Base-by-base conservation (phyloP, 345 rosid genomes). In the Salix koriyanagi region DNA sequence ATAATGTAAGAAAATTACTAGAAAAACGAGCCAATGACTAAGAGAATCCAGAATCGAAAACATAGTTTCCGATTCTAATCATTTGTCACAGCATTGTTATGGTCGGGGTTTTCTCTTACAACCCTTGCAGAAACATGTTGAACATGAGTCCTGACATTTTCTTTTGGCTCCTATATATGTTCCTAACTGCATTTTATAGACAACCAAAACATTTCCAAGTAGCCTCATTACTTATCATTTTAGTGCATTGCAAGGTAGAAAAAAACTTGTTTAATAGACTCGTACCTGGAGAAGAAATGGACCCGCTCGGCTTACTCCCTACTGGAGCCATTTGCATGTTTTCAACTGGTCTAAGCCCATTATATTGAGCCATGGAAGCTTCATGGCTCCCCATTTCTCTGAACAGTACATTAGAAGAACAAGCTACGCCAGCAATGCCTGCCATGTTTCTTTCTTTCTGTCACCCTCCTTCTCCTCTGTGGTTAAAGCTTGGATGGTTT, bases 281-380 rank as follows among this genome's bases (percentile, higher is more conserved):
- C 41, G 65, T 81, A 89, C 88, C 85, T 56, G 85, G 72, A 70
- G 65, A 42, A 72, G 83, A 82, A 67, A 79, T 0, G 52, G 62
- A 73, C 36, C 80, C 74, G 28, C 54, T 73, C 6, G 74, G 78
- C 68, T 75, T 79, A 25, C 42, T 76, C 75, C 72, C 6, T 21
- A 81, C 12, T 34, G 80, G 54, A 52, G 81, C 66, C 70, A 83
- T 41, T n/a, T 70, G 84, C 75, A 84, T 23, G 41, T 16, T 80
- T 16, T 81, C 83, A 54, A 67, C 68, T 1, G 83, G 81, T 74
- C 85, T 80, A 42, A 88, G 86, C 23, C 91, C 93, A 72, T 72
- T 79, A 83, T 13, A 84, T 2, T 77, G 90, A 65, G 76, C 70
- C 65, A 83, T 30, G 82, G 81, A 68, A 79, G 76, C 76, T 41